These are phyloP conservation scores for bread wheat (Triticum aestivum) DNA, from an alignment of 176 grass and related monocot species.

Conservation along the genomic window IWGSC_CS_RefSeq_v2.1 NC_057795.1:171266589-171267088, in stretches of 20 bases:
- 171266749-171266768: constrained; percentile 56
- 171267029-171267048: constrained; percentile 2
- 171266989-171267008: background rate
- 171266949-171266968: constrained; percentile 16
- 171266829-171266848: background rate
- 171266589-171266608: constrained; percentile 10
- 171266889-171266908: constrained; percentile 1
- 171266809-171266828: constrained; percentile 23
- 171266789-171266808: constrained; percentile 18
- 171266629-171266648: background rate
- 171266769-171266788: constrained; percentile 76
- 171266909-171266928: background rate
- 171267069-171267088: background rate
- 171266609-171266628: background rate
- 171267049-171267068: background rate
- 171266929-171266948: background rate
- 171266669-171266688: background rate
- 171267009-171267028: background rate
- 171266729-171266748: constrained; percentile 60
- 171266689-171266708: constrained; percentile 67
- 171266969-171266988: background rate
- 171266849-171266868: background rate
- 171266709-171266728: constrained; percentile 75
- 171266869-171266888: background rate
- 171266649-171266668: background rate